These are phyloP conservation scores for Diaporthe sp. DNA, from an alignment of 2,329 filamentous ascomycete genomes.

Conservation along the genomic window DNA sequence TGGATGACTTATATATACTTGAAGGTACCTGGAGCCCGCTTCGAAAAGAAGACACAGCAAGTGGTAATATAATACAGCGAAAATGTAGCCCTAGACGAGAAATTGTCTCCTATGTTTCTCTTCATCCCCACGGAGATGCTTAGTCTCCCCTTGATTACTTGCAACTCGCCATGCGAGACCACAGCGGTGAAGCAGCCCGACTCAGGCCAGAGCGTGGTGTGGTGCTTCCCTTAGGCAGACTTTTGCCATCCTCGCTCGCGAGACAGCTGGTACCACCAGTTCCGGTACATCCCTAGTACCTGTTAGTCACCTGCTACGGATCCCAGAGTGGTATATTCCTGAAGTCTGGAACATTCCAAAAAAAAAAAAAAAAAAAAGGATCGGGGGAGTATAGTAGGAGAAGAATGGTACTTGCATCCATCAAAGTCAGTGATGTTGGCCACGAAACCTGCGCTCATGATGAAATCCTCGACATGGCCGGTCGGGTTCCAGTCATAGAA, in stretches of 20 bases:
- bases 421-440: slow-evolving; percentile 61
- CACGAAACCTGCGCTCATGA: slow-evolving; percentile 50
- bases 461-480: neutral
- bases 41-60: neutral
- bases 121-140: neutral
- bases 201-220: neutral
- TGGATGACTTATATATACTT: neutral
- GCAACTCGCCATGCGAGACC: too few relatives aligned
- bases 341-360: too few relatives aligned
- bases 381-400: too few relatives aligned
- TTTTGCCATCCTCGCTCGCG: slow-evolving; percentile 18
- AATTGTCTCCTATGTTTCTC: neutral
- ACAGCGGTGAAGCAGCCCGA: neutral
- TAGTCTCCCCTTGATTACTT: neutral
- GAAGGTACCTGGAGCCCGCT: neutral
- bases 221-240: neutral
- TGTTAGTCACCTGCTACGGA: too few relatives aligned
- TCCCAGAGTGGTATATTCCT: too few relatives aligned
- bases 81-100: neutral
- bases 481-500: slow-evolving; percentile 8
- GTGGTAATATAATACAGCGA: neutral
- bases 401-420: slow-evolving; percentile 49
- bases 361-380: too few relatives aligned
- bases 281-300: slow-evolving; percentile 55
- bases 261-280: slow-evolving; percentile 56